Conservation (phyloP, 805 yeast genomes). For the Candida rishiriensis region DNA sequence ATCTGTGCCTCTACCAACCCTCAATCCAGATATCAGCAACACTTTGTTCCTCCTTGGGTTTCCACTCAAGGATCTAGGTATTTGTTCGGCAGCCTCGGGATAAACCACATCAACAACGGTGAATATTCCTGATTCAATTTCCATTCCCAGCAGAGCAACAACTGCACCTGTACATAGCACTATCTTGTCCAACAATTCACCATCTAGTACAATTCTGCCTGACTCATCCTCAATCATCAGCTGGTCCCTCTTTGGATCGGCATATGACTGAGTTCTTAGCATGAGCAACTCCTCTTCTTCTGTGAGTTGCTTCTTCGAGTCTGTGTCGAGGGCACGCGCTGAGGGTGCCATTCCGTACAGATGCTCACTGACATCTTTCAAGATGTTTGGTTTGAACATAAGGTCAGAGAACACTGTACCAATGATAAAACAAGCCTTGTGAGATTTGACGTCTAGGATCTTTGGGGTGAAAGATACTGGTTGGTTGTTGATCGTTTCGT, state of each 20-base stretch:
- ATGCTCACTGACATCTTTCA: slow-evolving; percentile 70
- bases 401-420: slow-evolving; percentile 86
- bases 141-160: slow-evolving; percentile 83
- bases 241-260: slow-evolving; percentile 52
- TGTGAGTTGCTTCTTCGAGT: slow-evolving; percentile 20
- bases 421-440: slow-evolving; percentile 70
- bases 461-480: slow-evolving; percentile 34
- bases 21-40: slow-evolving; percentile 76
- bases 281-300: slow-evolving; percentile 17
- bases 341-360: slow-evolving; percentile 40
- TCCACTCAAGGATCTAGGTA: slow-evolving; percentile 24
- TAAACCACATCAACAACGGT: slow-evolving; percentile 75
- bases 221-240: slow-evolving; percentile 87
- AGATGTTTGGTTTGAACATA: slow-evolving; percentile 78
- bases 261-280: slow-evolving; percentile 39
- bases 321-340: slow-evolving; percentile 12
- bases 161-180: slow-evolving; percentile 87
- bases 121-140: slow-evolving; percentile 76
- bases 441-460: slow-evolving; percentile 59
- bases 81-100: slow-evolving; percentile 63
- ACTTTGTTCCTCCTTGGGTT: slow-evolving; percentile 37
- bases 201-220: slow-evolving; percentile 73
- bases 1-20: slow-evolving; percentile 41
- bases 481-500: slow-evolving; percentile 33
- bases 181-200: slow-evolving; percentile 53